Evolutionary conservation across 805 yeast species (phyloP), one percentile per base, ranked within the genome.

Genomic region (Torulaspora franciscae): DNA sequence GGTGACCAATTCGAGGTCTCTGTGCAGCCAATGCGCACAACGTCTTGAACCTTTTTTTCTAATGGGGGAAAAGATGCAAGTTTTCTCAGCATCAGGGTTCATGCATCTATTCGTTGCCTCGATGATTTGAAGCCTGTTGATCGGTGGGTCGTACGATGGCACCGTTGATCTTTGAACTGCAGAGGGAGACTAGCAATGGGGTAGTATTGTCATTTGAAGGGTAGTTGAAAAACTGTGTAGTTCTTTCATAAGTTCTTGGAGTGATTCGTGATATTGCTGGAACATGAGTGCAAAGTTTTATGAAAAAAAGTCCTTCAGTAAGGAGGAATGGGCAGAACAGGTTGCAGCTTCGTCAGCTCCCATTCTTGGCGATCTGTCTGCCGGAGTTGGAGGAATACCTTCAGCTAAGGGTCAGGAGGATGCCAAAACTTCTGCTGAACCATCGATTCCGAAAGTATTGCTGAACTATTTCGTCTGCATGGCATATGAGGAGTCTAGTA

Each of bases 381-480:
- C 37, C 28, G 13, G 27, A 11, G 28, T 25, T 25, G 14, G 17
- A 10, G 37, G 34, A 26, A n/a, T 32, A 7, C 10, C 30, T 9
- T 9, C 24, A 22, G 37, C 30, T 6, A 34, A 14, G 5, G 30
- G 46, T 4, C 32, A 13, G 14, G 42, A 25, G 3, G 23, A 40
- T 37, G 36, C 38, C 37, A 40, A 48, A 45, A 36, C 45, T 13
- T 33, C 50, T 69, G 57, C 65, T 79, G 54, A 78, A 75, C 64
- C 68, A 7, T 45, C 58, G 6, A 47, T 61, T 14, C 58, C 64
- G 4, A 49, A 69, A 38, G 60, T 86, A 46, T 73, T 88, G 9
- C 71, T 87, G 60, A 81, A 85, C 66, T 86, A 84, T 63, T 75
- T 88, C 49, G 77, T 88, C 10, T 77, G 79, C 41, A 90, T 86